A percentile compares a stretch with the other conserved stretches of the same genome.
These are phyloP conservation scores for Termitomyces sp. DNA, from an alignment of 768 basidiomycete genomes.

Conservation along the genomic window DNA sequence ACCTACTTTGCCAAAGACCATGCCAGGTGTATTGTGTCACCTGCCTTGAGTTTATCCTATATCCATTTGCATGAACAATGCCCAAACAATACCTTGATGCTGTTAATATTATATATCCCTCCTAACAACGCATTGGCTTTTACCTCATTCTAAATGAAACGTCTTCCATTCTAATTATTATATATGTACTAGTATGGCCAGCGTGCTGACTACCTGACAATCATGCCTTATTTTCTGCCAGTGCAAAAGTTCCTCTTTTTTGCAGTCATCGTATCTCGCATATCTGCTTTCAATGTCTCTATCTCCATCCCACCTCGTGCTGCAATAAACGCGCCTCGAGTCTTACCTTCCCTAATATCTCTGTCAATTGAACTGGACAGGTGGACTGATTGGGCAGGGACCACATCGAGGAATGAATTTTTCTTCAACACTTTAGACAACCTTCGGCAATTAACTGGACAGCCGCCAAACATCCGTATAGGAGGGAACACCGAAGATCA, in stretches of 20 bases:
- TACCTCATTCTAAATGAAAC: no score
- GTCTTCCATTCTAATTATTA: no score
- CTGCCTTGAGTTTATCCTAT: no score
- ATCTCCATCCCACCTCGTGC: slow-evolving; percentile 38
- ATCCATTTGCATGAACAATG: no score
- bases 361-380: slow-evolving; percentile 71
- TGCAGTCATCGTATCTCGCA: neutral
- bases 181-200: neutral
- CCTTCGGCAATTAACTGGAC: slow-evolving; percentile 45
- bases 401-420: slow-evolving; percentile 49
- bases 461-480: slow-evolving; percentile 54
- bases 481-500: slow-evolving; percentile 57
- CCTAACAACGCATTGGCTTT: no score
- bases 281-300: slow-evolving; percentile 27
- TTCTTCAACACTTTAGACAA: slow-evolving; percentile 59
- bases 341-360: slow-evolving; percentile 50
- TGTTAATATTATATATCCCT: no score
- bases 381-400: slow-evolving; percentile 66
- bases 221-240: neutral
- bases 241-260: neutral
- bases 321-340: slow-evolving; percentile 30
- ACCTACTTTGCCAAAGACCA: no score
- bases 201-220: neutral
- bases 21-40: no score
- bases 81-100: no score